Evolutionary conservation across 2,329 filamentous ascomycete genomes (phyloP).

Genomic region (Scedosporium dehoogii): DNA sequence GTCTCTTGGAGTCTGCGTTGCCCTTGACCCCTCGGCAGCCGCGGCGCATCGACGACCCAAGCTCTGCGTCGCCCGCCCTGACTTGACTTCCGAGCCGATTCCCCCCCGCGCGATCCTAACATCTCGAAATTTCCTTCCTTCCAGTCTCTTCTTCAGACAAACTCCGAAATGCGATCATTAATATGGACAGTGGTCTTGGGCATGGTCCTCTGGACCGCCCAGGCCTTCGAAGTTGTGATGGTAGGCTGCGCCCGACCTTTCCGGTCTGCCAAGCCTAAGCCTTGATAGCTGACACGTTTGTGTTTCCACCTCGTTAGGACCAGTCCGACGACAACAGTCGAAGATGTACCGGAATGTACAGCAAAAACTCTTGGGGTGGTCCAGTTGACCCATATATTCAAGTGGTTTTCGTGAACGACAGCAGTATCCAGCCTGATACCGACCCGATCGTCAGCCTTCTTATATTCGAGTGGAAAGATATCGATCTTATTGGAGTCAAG

Average conservation of each 20-base stretch:
- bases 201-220: conserved; percentile 42
- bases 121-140: background rate
- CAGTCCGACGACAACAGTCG: conserved; percentile 68
- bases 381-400: conserved; percentile 81
- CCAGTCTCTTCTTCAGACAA: conserved; percentile 8
- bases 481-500: conserved; percentile 63
- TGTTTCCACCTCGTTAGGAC: conserved; percentile 40
- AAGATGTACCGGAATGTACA: conserved; percentile 92
- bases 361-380: conserved; percentile 78
- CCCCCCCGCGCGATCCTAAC: background rate
- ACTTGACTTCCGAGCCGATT: background rate
- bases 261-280: conserved; percentile 4
- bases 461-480: conserved; percentile 91
- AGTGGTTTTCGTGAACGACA: conserved; percentile 60
- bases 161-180: conserved; percentile 44
- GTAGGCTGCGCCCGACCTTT: conserved; percentile 25
- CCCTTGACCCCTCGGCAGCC: background rate
- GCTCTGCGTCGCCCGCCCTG: background rate
- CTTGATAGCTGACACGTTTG: conserved; percentile 8
- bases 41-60: background rate
- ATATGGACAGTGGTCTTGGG: conserved; percentile 37
- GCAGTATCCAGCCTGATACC: conserved; percentile 39
- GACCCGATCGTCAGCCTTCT: conserved; percentile 75
- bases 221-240: conserved; percentile 48
- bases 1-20: background rate